Evolutionary conservation across 345 rosid genomes (phyloP), one percentile per base, ranked within the genome.

Genomic region (Clarkia xantiana): DNA sequence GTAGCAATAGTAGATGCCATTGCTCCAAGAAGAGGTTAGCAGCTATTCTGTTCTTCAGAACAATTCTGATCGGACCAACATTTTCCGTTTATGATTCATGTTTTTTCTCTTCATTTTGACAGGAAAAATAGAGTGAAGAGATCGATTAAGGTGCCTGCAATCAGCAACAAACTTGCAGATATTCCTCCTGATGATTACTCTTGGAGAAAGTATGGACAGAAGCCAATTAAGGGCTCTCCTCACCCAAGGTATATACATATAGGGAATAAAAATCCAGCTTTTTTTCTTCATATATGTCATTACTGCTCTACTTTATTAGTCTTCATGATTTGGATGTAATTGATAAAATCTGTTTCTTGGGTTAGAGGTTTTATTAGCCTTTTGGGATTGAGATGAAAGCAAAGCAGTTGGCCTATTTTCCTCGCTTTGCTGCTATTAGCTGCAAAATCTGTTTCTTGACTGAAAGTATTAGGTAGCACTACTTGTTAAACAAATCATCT

Each of bases 221-320:
- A 82, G 63, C 93, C 93, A 19, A 82, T 82, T 52, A 82, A 82
- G 69, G 93, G 93, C 39, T 82, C 93, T 60, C 93, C 93, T 62
- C 80, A 82, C 47, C 93, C 93, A 14, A 73, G 93, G 93, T 82
- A 75, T 55, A 38, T 22, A n/a, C n/a, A 55, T 3, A 10, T 15
- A 44, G 46, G n/a, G 23, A 9, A 14, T 53, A 13, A 51, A 42
- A 10, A 38, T 38, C 10, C 14, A 20, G 29, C 18, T 22, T 11
- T 17, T 11, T 16, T 29, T 13, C 17, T 10, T 36, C 18, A n/a
- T 59, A 36, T 48, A 55, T 45, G 15, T 34, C 15, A 47, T 45
- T 3, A 42, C 15, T 12, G 12, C n/a, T 18, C 0, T n/a, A 44
- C 11, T 12, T 22, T 38, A 50, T 12, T 25, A 14, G 2, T 59